Base-by-base conservation (phyloP, 441 rosid genomes). In the Cnidoscolus chayamansa region DNA sequence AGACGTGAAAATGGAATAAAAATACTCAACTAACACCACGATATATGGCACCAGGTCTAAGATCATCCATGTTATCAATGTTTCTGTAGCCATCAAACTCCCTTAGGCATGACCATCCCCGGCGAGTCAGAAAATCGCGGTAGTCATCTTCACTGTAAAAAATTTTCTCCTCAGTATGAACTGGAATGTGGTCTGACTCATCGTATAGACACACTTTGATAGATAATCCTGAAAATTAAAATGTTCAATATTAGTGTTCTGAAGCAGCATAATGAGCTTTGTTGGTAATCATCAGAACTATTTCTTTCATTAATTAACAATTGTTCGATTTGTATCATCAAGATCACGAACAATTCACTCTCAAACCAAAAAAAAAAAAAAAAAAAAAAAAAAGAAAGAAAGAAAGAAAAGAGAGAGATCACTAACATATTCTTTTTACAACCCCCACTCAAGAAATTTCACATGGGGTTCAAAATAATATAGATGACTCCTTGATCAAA, bases 111-210 rank as follows among this genome's bases (percentile, higher is more conserved):
- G 84, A 83, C 89, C 94, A 95, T n/a, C 96, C 98, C 7, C 88
- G 78, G n/a, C 90, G 84, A n/a, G 60, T 76, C 15, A 91, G 87
- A 82, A 88, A 95, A 1, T 90, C 93, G 2, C 89, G 92, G 80
- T 86, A 95, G 79, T 91, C 97, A 57, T 86, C 98, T 82, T 95
- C 98, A 0, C 86, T 90, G 79, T 95, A 95, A 81, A 95, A 90
- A 4, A 83, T 78, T 63, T 89, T 95, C 76, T 95, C 99, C 81
- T 93, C 96, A 0, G 94, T 80, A 74, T 93, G 96, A 45, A 93
- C 91, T 15, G 91, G 89, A 31, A 92, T 77, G 77, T 88, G 94
- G 72, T 91, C 90, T 2, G 96, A 82, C 63, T 90, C 98, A 63
- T 91, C 95, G 16, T 90, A 95, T 65, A 87, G 82, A 80, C 91